These are phyloP conservation scores for Laguncularia racemosa DNA, from an alignment of 345 rosid species.

Conservation along the genomic window DNA sequence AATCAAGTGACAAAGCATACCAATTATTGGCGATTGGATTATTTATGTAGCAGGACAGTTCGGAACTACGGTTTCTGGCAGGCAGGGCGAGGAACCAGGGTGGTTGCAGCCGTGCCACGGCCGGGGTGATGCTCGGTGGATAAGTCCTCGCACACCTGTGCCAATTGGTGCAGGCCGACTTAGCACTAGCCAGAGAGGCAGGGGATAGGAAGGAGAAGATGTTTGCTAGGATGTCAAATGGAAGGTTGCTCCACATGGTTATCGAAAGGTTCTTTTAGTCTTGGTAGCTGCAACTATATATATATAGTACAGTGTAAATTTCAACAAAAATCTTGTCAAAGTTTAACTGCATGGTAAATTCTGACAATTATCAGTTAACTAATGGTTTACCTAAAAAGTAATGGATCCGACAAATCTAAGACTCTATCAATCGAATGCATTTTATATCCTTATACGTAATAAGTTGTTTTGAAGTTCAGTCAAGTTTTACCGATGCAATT, in stretches of 20 bases:
- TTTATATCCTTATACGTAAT: too few relatives aligned
- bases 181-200: constrained; percentile 41
- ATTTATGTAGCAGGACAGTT: constrained; percentile 23
- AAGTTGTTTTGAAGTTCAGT: neutral
- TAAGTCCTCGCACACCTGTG: constrained; percentile 19
- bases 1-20: constrained; percentile 29
- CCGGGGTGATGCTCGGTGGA: constrained; percentile 7
- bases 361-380: too few relatives aligned
- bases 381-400: too few relatives aligned
- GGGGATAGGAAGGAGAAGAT: constrained; percentile 43
- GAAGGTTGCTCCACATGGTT: constrained; percentile 47
- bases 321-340: too few relatives aligned
- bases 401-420: too few relatives aligned
- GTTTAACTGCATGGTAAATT: too few relatives aligned
- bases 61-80: constrained; percentile 15
- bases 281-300: too few relatives aligned
- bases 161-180: constrained; percentile 35
- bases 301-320: too few relatives aligned
- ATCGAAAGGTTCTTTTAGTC: too few relatives aligned
- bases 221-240: constrained; percentile 31
- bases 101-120: constrained; percentile 6
- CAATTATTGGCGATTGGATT: constrained; percentile 28
- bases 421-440: too few relatives aligned
- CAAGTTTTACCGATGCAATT: constrained; percentile 7
- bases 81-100: constrained; percentile 53